Evolutionary conservation across 2,329 filamentous ascomycete genomes (phyloP).

Genomic region (Xylariales sp.): DNA sequence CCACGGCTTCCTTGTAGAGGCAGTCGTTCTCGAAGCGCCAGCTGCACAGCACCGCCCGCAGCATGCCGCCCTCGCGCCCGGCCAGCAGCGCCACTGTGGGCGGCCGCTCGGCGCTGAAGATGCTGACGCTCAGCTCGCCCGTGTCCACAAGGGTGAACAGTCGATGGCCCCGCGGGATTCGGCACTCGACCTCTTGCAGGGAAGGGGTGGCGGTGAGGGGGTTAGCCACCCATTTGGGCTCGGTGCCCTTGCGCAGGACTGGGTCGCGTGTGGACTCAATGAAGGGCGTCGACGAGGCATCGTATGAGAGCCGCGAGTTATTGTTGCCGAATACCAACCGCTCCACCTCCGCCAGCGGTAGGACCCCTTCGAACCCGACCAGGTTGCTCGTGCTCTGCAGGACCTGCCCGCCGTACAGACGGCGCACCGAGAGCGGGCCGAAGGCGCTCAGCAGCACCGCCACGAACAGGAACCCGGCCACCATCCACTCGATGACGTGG

Average conservation of each 20-base stretch:
- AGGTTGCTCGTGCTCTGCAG: slow-evolving; percentile 16
- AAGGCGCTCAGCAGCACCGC: slow-evolving; percentile 11
- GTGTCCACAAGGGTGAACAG: slow-evolving; percentile 28
- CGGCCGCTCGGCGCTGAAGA: slow-evolving; percentile 23
- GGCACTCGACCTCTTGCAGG: too few species aligned
- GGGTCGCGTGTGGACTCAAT: slow-evolving; percentile 10
- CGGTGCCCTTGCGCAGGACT: slow-evolving; percentile 15
- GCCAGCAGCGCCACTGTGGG: slow-evolving; percentile 22
- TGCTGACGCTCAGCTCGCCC: slow-evolving; percentile 22
- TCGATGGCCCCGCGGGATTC: slow-evolving; percentile 15
- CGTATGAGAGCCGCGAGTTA: slow-evolving; percentile 18
- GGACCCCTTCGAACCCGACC: slow-evolving; percentile 21
- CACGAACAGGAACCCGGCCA: slow-evolving; percentile 8
- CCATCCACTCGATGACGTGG: slow-evolving; percentile 1
- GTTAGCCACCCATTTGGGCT: slow-evolving; percentile 13
- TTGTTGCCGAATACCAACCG: slow-evolving; percentile 18
- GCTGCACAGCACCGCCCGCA: slow-evolving; percentile 21
- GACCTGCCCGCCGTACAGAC: slow-evolving; percentile 16
- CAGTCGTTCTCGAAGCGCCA: slow-evolving; percentile 17
- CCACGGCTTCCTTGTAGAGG: slow-evolving; percentile 16
- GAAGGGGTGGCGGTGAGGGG: not conserved
- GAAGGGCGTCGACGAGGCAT: slow-evolving; percentile 16
- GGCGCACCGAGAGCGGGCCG: slow-evolving; percentile 13
- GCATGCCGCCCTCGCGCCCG: slow-evolving; percentile 25
- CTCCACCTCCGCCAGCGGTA: slow-evolving; percentile 18